phyloP scores from a whole-genome alignment of 495 filamentous ascomycete genomes.

The Bathelium albidoporum region DNA sequence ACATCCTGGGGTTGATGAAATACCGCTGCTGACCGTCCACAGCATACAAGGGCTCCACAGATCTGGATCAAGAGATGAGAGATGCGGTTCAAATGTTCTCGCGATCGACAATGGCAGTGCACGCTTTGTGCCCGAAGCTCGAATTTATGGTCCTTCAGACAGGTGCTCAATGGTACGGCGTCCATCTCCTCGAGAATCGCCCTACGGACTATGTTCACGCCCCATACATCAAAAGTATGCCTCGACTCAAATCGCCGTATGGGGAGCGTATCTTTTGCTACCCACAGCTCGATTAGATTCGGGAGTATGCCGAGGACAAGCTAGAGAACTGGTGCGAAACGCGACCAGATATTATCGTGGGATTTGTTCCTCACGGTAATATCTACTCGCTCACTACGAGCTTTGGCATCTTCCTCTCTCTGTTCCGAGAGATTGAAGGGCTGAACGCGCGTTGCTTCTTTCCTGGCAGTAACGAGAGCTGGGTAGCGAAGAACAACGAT shows the following conservation, averaged over 20 bases:
- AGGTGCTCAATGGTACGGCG: slow-evolving; percentile 29
- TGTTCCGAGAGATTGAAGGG: slow-evolving; percentile 23
- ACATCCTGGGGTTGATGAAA: background rate
- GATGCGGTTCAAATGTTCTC: slow-evolving; percentile 29
- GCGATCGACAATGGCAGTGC: slow-evolving; percentile 23
- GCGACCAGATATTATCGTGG: slow-evolving; percentile 29
- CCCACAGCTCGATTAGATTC: slow-evolving; percentile 26
- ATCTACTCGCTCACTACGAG: slow-evolving; percentile 24
- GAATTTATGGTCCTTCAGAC: slow-evolving; percentile 29
- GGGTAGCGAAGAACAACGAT: slow-evolving; percentile 24
- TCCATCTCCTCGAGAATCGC: slow-evolving; percentile 26
- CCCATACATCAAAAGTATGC: slow-evolving; percentile 23
- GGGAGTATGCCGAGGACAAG: slow-evolving; percentile 23
- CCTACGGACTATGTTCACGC: slow-evolving; percentile 28
- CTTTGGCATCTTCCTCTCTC: slow-evolving; percentile 22
- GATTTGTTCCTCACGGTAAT: slow-evolving; percentile 30
- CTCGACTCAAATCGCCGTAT: slow-evolving; percentile 22
- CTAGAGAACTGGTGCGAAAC: slow-evolving; percentile 27
- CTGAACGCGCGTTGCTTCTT: slow-evolving; percentile 22
- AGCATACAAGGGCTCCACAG: slow-evolving; percentile 28
- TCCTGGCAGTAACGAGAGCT: slow-evolving; percentile 24
- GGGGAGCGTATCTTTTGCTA: slow-evolving; percentile 28
- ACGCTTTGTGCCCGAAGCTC: slow-evolving; percentile 17
- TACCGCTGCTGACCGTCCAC: background rate
- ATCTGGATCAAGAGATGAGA: slow-evolving; percentile 25